These are phyloP conservation scores for Sarcodon aspratus DNA, from an alignment of 768 basidiomycete species.

Conservation along the genomic window DNA sequence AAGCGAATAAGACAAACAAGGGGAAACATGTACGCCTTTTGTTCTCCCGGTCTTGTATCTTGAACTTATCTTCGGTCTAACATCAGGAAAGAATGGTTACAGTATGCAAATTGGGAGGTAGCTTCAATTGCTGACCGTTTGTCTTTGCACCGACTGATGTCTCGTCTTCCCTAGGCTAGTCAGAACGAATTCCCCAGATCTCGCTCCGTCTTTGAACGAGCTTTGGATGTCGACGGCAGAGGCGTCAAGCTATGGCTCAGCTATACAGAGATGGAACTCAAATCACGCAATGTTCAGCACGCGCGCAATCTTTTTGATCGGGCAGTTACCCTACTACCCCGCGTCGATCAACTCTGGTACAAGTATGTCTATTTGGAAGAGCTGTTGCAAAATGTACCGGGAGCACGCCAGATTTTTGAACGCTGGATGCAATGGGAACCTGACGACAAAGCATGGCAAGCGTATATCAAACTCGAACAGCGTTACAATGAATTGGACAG, in stretches of 20 bases:
- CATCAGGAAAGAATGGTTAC: conserved; percentile 73
- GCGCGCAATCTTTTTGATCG: conserved; percentile 96
- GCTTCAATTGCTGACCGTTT: conserved; percentile 8
- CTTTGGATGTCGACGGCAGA: conserved; percentile 88
- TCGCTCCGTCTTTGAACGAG: conserved; percentile 92
- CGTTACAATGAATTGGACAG: conserved; percentile 87
- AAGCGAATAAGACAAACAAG: conserved; percentile 73
- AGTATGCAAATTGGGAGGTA: conserved; percentile 83
- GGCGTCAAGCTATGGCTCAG: conserved; percentile 87
- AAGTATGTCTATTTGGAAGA: conserved; percentile 99
- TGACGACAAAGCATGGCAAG: conserved; percentile 99
- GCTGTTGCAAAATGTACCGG: conserved; percentile 89
- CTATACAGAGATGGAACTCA: conserved; percentile 96
- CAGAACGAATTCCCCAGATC: conserved; percentile 96
- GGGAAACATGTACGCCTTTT: conserved; percentile 56
- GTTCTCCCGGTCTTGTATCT: not conserved
- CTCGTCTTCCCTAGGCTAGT: conserved; percentile 44
- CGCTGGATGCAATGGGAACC: conserved; percentile 99
- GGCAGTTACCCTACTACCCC: conserved; percentile 90
- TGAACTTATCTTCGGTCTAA: conserved; percentile 1
- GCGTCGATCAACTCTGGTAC: conserved; percentile 98
- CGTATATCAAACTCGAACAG: conserved; percentile 97
- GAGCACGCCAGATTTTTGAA: conserved; percentile 96
- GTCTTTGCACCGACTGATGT: not conserved
- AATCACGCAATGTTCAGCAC: conserved; percentile 95